phyloP scores from a whole-genome alignment of 345 rosid species.

The Raphanus sativus region DNA sequence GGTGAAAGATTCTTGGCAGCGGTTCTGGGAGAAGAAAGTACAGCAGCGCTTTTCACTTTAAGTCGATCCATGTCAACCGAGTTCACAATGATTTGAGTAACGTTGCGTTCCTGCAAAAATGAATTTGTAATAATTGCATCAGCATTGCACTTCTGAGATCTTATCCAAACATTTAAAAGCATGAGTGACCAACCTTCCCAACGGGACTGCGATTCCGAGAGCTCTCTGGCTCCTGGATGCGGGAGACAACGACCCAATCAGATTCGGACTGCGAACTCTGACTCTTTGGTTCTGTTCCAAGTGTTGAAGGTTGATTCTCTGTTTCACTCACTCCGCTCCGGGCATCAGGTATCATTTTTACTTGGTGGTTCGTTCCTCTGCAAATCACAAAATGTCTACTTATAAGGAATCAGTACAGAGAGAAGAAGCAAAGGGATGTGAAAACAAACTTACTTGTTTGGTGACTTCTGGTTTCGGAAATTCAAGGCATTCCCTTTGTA shows the following conservation, averaged over 20 bases:
- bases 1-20: slow-evolving; percentile 42
- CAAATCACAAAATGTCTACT: slow-evolving; percentile 10
- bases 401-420: slow-evolving; percentile 1
- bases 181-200: slow-evolving; percentile 47
- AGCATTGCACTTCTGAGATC: background rate
- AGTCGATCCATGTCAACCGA: slow-evolving; percentile 54
- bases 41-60: slow-evolving; percentile 56
- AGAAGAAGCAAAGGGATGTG: slow-evolving; percentile 2
- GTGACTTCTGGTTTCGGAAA: slow-evolving; percentile 52
- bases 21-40: slow-evolving; percentile 56
- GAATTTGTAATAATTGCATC: background rate
- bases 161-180: background rate
- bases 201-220: slow-evolving; percentile 41
- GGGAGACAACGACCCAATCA: slow-evolving; percentile 51
- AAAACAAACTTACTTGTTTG: slow-evolving; percentile 42
- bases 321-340: slow-evolving; percentile 48
- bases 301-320: slow-evolving; percentile 46
- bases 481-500: slow-evolving; percentile 56
- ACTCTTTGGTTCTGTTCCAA: slow-evolving; percentile 47
- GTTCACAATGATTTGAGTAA: slow-evolving; percentile 18
- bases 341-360: slow-evolving; percentile 46
- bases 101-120: slow-evolving; percentile 25
- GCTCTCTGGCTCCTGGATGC: slow-evolving; percentile 42
- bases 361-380: slow-evolving; percentile 59
- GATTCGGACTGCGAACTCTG: slow-evolving; percentile 45